These are phyloP conservation scores for Rhizopus microsporus DNA, from an alignment of 371 early-diverging fungal genomes.

Conservation along the genomic window DNA sequence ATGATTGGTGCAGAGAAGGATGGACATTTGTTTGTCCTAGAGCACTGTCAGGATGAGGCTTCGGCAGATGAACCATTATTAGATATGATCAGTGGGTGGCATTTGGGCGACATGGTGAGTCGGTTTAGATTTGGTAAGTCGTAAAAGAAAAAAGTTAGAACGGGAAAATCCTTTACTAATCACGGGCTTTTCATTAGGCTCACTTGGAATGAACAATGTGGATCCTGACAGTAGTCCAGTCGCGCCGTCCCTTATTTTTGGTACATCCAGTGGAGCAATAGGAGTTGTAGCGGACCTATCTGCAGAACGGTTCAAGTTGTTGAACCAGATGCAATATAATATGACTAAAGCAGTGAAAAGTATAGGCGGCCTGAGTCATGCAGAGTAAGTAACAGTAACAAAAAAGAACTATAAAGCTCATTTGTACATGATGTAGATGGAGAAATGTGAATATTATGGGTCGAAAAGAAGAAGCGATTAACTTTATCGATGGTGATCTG, in stretches of 20 bases:
- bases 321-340: constrained; percentile 74
- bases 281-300: constrained; percentile 78
- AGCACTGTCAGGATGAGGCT: constrained; percentile 47
- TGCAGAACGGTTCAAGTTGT: constrained; percentile 59
- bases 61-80: constrained; percentile 58
- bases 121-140: constrained; percentile 70
- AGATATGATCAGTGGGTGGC: constrained; percentile 72
- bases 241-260: constrained; percentile 67
- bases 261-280: constrained; percentile 79
- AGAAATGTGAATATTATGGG: constrained; percentile 64
- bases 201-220: constrained; percentile 70
- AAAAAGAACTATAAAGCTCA: not conserved
- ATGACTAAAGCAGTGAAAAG: constrained; percentile 63
- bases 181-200: constrained; percentile 43
- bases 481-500: constrained; percentile 91
- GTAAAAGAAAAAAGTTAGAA: not conserved
- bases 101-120: constrained; percentile 85
- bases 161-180: too few species aligned
- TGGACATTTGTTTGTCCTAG: constrained; percentile 66
- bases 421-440: constrained; percentile 53
- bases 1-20: constrained; percentile 66
- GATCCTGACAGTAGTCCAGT: constrained; percentile 58
- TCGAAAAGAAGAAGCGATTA: constrained; percentile 52
- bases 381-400: constrained; percentile 50
- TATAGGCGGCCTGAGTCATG: constrained; percentile 67